phyloP scores from a whole-genome alignment of 2,329 filamentous ascomycete genomes.

The Xylariaceae sp. region DNA sequence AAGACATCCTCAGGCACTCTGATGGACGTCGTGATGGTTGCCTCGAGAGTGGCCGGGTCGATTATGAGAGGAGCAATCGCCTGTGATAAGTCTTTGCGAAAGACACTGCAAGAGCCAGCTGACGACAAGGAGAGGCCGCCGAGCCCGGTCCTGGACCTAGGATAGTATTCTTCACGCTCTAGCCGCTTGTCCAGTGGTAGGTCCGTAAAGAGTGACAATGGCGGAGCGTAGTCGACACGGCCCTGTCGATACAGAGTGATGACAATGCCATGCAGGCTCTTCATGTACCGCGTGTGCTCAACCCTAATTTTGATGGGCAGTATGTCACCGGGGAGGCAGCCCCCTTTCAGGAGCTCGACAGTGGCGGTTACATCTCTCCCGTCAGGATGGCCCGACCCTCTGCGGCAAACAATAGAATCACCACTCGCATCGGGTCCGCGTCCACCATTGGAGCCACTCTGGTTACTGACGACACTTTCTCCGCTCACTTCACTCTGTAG shows the following conservation, averaged over 20 bases:
- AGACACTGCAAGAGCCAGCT: constrained; percentile 81
- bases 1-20: constrained; percentile 86
- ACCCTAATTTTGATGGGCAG: constrained; percentile 74
- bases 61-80: constrained; percentile 83
- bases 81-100: constrained; percentile 89
- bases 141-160: constrained; percentile 77
- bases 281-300: constrained; percentile 80
- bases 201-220: constrained; percentile 40
- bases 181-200: constrained; percentile 58
- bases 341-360: constrained; percentile 73
- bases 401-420: constrained; percentile 42
- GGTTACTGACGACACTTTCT: constrained; percentile 61
- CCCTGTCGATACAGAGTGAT: constrained; percentile 88
- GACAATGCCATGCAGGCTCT: constrained; percentile 87
- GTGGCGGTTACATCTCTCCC: constrained; percentile 80
- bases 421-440: constrained; percentile 37
- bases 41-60: constrained; percentile 68
- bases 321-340: constrained; percentile 77
- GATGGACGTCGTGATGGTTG: constrained; percentile 74
- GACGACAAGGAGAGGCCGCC: constrained; percentile 81
- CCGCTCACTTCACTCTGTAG: constrained; percentile 60
- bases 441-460: constrained; percentile 51
- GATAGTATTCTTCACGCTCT: constrained; percentile 78
- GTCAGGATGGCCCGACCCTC: constrained; percentile 43
- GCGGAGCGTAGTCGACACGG: constrained; percentile 71